Evolutionary conservation across 2,329 filamentous ascomycete species (phyloP).

Genomic region (Aspergillus pseudoviridinutans): DNA sequence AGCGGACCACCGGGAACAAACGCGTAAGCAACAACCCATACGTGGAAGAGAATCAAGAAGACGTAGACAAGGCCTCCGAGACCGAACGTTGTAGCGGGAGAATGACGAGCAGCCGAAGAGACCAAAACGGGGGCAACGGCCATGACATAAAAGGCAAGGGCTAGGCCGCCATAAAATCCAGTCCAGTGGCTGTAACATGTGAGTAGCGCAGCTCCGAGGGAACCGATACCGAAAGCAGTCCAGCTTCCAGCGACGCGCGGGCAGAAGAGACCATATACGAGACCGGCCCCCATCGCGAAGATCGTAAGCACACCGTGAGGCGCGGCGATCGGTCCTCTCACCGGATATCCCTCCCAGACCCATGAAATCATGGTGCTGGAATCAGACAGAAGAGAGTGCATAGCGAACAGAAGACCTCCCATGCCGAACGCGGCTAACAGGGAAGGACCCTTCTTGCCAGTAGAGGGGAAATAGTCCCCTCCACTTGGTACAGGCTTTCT

Average conservation of each 20-base stretch:
- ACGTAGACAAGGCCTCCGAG: slow-evolving; percentile 90
- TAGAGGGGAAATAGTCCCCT: slow-evolving; percentile 48
- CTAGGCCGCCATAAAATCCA: slow-evolving; percentile 80
- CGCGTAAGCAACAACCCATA: slow-evolving; percentile 97
- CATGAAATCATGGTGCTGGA: slow-evolving; percentile 98
- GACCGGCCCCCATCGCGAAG: slow-evolving; percentile 77
- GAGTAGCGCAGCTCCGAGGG: slow-evolving; percentile 71
- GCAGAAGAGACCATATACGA: slow-evolving; percentile 69
- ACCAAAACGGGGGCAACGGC: slow-evolving; percentile 74
- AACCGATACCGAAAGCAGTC: slow-evolving; percentile 74
- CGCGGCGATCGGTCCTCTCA: slow-evolving; percentile 79
- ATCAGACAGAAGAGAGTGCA: slow-evolving; percentile 91
- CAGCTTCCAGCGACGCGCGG: slow-evolving; percentile 71
- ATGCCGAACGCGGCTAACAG: slow-evolving; percentile 72
- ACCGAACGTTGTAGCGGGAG: slow-evolving; percentile 76
- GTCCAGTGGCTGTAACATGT: slow-evolving; percentile 78
- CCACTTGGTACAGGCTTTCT: slow-evolving; percentile 55
- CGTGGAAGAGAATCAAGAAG: slow-evolving; percentile 90
- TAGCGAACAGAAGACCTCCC: slow-evolving; percentile 77
- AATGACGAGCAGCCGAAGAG: slow-evolving; percentile 69
- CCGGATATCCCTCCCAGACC: slow-evolving; percentile 95
- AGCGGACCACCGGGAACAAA: slow-evolving; percentile 93
- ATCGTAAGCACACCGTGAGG: slow-evolving; percentile 89
- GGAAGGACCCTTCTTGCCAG: slow-evolving; percentile 62
- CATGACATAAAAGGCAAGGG: slow-evolving; percentile 74